These are phyloP conservation scores for Aspergillus ochraceoroseus DNA, from an alignment of 2,329 filamentous ascomycete species.

Conservation along the genomic window DNA sequence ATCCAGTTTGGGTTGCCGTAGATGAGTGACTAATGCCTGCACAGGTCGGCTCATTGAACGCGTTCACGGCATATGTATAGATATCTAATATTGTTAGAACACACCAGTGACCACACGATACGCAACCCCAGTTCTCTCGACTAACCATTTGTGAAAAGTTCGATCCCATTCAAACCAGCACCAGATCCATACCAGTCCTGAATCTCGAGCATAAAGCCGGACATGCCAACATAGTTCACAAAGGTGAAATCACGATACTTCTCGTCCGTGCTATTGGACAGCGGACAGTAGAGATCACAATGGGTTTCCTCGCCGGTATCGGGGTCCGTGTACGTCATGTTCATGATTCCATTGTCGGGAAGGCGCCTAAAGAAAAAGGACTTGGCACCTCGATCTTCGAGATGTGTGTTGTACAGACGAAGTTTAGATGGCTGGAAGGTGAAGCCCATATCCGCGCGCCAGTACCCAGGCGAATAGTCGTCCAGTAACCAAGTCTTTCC, in stretches of 20 bases:
- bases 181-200: conserved; percentile 81
- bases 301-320: conserved; percentile 60
- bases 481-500: conserved; percentile 78
- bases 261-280: conserved; percentile 63
- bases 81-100: conserved; percentile 54
- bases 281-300: conserved; percentile 80
- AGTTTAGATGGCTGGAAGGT: conserved; percentile 83
- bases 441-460: conserved; percentile 77
- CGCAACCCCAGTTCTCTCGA: conserved; percentile 8
- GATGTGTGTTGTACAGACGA: conserved; percentile 79
- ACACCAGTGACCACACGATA: conserved; percentile 8
- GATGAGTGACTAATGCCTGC: conserved; percentile 61
- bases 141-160: conserved; percentile 71
- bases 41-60: conserved; percentile 85
- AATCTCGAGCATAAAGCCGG: conserved; percentile 76
- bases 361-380: conserved; percentile 81
- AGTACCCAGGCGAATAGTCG: conserved; percentile 71
- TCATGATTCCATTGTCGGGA: conserved; percentile 89
- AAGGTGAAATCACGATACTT: conserved; percentile 86
- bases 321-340: conserved; percentile 83
- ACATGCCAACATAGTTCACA: conserved; percentile 83
- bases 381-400: conserved; percentile 78
- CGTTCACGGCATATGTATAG: conserved; percentile 74
- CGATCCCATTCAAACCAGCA: conserved; percentile 77
- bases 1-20: conserved; percentile 63